Conservation (phyloP, 1,139 yeast genomes). For the Schwanniomyces etchellsii region DNA sequence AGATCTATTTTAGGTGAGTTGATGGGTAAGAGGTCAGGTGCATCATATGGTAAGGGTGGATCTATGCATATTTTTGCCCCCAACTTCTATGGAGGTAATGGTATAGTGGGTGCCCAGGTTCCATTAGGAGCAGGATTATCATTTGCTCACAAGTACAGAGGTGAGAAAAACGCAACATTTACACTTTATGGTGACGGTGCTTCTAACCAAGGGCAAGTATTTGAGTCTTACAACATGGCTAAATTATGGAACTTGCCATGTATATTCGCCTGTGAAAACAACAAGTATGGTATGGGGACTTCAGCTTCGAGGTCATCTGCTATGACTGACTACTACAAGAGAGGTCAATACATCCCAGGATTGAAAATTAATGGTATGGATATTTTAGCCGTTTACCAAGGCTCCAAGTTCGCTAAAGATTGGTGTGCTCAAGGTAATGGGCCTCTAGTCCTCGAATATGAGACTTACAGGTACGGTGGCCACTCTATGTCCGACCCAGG, state of each 20-base stretch:
- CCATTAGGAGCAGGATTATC: constrained; percentile 97
- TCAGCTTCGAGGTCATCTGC: constrained; percentile 96
- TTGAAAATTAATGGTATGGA: constrained; percentile 98
- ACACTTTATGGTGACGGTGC: constrained; percentile 98
- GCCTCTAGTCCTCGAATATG: constrained; percentile 92
- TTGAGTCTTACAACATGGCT: constrained; percentile 97
- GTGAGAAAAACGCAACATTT: constrained; percentile 77
- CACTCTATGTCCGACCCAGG: constrained; percentile 99
- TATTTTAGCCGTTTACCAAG: constrained; percentile 90
- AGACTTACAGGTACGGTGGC: constrained; percentile 99
- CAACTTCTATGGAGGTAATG: constrained; percentile 97
- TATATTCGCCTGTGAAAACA: constrained; percentile 94
- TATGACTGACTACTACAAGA: constrained; percentile 92
- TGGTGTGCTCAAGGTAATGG: constrained; percentile 94
- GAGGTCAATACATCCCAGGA: constrained; percentile 99
- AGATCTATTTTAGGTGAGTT: constrained; percentile 89
- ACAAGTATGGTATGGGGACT: constrained; percentile 99
- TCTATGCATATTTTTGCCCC: constrained; percentile 98
- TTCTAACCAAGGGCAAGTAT: constrained; percentile 98
- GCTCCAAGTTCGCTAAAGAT: constrained; percentile 94
- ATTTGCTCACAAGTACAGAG: constrained; percentile 91
- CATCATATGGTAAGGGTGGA: constrained; percentile 97
- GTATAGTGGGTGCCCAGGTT: constrained; percentile 99
- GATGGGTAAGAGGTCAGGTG: constrained; percentile 95
- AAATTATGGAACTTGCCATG: constrained; percentile 97